These are phyloP conservation scores for Ascochyta rabiei DNA, from an alignment of 2,329 filamentous ascomycete species.

Conservation along the genomic window DNA sequence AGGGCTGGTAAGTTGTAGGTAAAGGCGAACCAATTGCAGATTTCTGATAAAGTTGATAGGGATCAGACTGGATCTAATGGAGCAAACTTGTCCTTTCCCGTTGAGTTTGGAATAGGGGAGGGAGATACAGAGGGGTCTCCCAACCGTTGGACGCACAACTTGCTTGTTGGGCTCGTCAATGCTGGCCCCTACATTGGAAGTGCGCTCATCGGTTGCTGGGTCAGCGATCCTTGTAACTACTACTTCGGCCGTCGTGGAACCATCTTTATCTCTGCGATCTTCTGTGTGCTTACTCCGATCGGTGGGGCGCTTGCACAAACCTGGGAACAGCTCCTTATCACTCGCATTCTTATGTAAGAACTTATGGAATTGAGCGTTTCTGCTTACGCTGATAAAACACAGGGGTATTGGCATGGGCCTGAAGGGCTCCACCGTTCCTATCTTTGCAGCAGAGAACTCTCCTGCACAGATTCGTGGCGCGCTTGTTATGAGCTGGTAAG, in stretches of 20 bases:
- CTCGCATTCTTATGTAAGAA: slow-evolving; percentile 26
- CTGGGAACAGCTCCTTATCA: slow-evolving; percentile 32
- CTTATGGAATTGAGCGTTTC: neutral
- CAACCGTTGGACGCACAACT: slow-evolving; percentile 24
- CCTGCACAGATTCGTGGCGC: slow-evolving; percentile 55
- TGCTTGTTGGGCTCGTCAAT: slow-evolving; percentile 26
- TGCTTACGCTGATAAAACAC: neutral
- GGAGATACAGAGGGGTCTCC: slow-evolving; percentile 20
- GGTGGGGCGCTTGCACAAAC: slow-evolving; percentile 29
- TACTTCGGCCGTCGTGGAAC: slow-evolving; percentile 35
- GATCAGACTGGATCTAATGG: slow-evolving; percentile 61
- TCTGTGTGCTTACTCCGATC: slow-evolving; percentile 33
- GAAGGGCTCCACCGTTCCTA: slow-evolving; percentile 49
- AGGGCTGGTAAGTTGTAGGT: slow-evolving; percentile 17
- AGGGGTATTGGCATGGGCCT: slow-evolving; percentile 37
- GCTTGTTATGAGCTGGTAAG: slow-evolving; percentile 53
- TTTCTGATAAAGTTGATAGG: slow-evolving; percentile 40
- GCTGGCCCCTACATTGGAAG: slow-evolving; percentile 38
- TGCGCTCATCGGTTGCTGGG: slow-evolving; percentile 37
- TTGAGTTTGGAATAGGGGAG: slow-evolving; percentile 55
- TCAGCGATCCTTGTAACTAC: slow-evolving; percentile 37
- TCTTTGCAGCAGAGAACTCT: slow-evolving; percentile 55
- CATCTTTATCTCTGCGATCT: slow-evolving; percentile 37
- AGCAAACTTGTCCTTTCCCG: slow-evolving; percentile 65
- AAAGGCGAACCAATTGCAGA: too few species aligned